Evolutionary conservation across 768 basidiomycete species (phyloP), one percentile per base, ranked within the genome.

Genomic region (Leccinum disarticulatum): DNA sequence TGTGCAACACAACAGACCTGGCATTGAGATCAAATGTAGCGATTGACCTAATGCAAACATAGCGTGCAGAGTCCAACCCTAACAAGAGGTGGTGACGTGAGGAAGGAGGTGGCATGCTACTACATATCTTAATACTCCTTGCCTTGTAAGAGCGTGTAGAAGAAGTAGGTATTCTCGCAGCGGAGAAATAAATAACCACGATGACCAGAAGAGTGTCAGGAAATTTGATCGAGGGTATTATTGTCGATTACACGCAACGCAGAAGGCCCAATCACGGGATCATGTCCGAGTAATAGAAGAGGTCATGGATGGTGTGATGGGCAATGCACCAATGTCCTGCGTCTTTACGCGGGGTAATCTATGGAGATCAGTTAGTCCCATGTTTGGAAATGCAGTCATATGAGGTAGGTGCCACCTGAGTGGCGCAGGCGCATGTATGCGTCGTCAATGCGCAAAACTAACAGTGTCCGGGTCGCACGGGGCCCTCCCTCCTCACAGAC

Each of bases 341-440:
- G 56, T 62, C 47, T 64, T 71, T 11, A 14, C 17, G 8, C n/a
- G 38, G 14, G 60, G 54, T 28, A 65, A 56, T 47, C 70, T 71
- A 35, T 1, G 14, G n/a, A 46, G 15, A 50, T 19, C 10, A 15
- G 30, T 71, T 15, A 71, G 64, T 30, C 1, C 25, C 19, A 41
- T 17, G 3, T n/a, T 28, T 7, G 52, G 15, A 52, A 41, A n/a
- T 10, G 11, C 11, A 27, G 19, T 53, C 31, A 10, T 17, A 22
- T 36, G 17, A 28, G 15, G 25, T 27, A 11, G 35, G 49, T 7
- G n/a, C n/a, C n/a, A n/a, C n/a, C n/a, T n/a, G 1, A 33, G 17
- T 3, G 3, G 14, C 5, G 43, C 36, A 48, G 52, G 4, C 6
- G 31, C 59, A 33, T 48, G 22, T 50, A 54, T 46, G 41, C 43